Evolutionary conservation across 768 basidiomycete genomes (phyloP).

Genomic region (Suillus lakei): DNA sequence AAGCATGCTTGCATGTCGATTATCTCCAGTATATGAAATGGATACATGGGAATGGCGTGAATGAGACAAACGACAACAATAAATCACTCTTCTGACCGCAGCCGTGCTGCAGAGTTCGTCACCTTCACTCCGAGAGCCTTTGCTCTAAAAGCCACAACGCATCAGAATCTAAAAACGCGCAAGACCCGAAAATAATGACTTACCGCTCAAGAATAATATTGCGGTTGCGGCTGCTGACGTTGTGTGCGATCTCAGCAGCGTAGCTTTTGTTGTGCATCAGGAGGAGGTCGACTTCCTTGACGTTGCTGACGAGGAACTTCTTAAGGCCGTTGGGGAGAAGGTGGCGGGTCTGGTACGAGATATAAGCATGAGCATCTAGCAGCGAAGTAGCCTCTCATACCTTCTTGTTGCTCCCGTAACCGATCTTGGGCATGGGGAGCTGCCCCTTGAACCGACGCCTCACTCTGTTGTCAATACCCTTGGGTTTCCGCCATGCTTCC

Average conservation of each 20-base stretch:
- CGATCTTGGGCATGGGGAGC: conserved; percentile 91
- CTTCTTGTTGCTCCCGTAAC: conserved; percentile 84
- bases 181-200: conserved; percentile 19
- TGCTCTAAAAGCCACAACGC: conserved; percentile 52
- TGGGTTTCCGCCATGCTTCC: conserved; percentile 99
- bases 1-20: conserved; percentile 53
- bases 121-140: conserved; percentile 91
- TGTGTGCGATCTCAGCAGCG: conserved; percentile 96
- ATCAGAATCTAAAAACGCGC: conserved; percentile 11
- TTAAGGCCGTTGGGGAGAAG: conserved; percentile 95
- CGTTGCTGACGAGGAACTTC: conserved; percentile 94
- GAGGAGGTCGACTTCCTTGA: conserved; percentile 91
- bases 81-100: conserved; percentile 91
- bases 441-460: conserved; percentile 95
- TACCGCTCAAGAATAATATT: conserved; percentile 88
- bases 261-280: conserved; percentile 98
- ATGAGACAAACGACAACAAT: conserved; percentile 42
- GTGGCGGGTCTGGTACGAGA: conserved; percentile 74
- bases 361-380: conserved; percentile 2
- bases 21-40: conserved; percentile 54
- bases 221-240: conserved; percentile 95
- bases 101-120: conserved; percentile 89
- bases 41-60: conserved; percentile 53
- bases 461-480: conserved; percentile 99
- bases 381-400: conserved; percentile 45